Base-by-base conservation (phyloP, 441 rosid species). In the Adansonia madagascariensis region DNA sequence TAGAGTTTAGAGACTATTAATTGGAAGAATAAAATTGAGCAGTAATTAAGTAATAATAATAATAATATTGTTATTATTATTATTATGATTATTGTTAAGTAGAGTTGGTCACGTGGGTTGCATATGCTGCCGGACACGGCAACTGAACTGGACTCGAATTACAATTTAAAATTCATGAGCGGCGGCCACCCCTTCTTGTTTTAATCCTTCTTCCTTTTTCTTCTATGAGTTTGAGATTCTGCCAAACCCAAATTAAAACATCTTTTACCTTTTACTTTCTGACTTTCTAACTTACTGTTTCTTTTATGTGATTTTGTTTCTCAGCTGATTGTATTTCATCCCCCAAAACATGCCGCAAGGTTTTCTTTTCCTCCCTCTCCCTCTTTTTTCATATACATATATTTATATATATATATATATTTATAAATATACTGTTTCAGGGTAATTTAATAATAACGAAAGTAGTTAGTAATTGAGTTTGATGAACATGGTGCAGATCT, bases 401-500 rank as follows among this genome's bases (percentile, higher is more conserved):
- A 35, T 35, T 4, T 35, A 35, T 35, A 35, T 35, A 35, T 35
- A 35, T 35, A 2, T 27, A 27, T 27, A 27, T 27, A 27, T 27
- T 10, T 9, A 8, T 8, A 7, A 46, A 8, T 46, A 9, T 46
- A 15, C 24, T 64, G 49, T 64, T 64, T 41, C 14, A 43, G n/a
- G 3, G 63, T 57, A 57, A 52, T 52, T 53, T 12, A 11, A 24
- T 63, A 63, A 57, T 20, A 44, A 27, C 15, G 15, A 49, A 15
- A 70, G 5, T 24, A 8, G 11, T 41, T 50, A 31, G 57, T 61
- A 8, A 61, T 61, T 22, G 24, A 3, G n/a, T 20, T 43, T 59
- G 44, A 46, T 71, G 73, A 41, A 24, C 41, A 35, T 27, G 35
- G 35, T 62, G 50, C 84, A 88, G 94, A 89, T 53, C 86, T 88